Percentiles rank a stretch among this genome's conserved stretches.
Evolutionary conservation across 352 stramenopile species (phyloP).

Genomic region (Phytophthora fragariae): DNA sequence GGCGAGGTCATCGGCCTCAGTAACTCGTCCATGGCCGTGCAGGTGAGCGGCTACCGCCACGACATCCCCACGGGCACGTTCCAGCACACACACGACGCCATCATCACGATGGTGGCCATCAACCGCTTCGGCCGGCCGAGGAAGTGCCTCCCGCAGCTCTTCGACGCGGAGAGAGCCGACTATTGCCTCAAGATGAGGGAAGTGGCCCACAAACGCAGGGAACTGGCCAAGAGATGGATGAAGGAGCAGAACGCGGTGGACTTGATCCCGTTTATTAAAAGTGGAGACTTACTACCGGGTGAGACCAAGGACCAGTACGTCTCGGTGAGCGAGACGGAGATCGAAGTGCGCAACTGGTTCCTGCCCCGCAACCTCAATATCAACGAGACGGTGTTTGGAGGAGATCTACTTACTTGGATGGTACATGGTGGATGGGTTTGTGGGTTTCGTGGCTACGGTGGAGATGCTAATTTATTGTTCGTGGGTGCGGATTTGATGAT

Average conservation of each 20-base stretch:
- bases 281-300: constrained; percentile 39
- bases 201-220: constrained; percentile 43
- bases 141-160: constrained; percentile 53
- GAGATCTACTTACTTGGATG: constrained; percentile 71
- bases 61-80: constrained; percentile 47
- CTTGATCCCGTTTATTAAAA: constrained; percentile 43
- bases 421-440: constrained; percentile 27
- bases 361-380: constrained; percentile 76
- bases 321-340: constrained; percentile 59
- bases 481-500: constrained; percentile 1
- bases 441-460: background rate
- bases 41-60: constrained; percentile 60
- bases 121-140: constrained; percentile 53
- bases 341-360: constrained; percentile 80
- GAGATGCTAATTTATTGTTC: background rate
- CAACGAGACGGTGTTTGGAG: constrained; percentile 76
- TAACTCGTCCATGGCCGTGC: constrained; percentile 63
- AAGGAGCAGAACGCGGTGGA: constrained; percentile 59
- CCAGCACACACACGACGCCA: constrained; percentile 63
- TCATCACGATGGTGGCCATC: constrained; percentile 76
- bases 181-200: constrained; percentile 59
- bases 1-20: constrained; percentile 56
- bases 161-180: constrained; percentile 46
- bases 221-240: constrained; percentile 50
- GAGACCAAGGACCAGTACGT: constrained; percentile 56